Conservation (phyloP, 2,329 filamentous ascomycete species). For the Colletotrichum musae region DNA sequence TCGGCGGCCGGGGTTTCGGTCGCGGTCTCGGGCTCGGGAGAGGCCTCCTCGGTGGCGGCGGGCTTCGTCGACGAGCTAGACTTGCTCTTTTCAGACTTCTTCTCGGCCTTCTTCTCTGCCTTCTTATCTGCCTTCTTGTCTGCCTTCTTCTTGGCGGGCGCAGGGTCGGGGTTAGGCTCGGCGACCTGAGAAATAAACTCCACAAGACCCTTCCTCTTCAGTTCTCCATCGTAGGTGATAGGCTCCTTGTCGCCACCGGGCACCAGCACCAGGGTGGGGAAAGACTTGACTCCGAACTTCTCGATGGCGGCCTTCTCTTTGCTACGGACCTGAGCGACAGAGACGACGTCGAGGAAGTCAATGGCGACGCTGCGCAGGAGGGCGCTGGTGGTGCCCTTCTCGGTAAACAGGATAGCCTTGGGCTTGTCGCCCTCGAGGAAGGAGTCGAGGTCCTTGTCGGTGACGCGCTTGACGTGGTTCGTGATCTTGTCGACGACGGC, state of each 20-base stretch:
- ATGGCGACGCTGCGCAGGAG: constrained; percentile 88
- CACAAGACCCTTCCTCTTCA: constrained; percentile 87
- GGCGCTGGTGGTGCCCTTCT: constrained; percentile 90
- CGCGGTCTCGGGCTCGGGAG: constrained; percentile 54
- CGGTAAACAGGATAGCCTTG: constrained; percentile 93
- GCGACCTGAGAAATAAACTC: constrained; percentile 86
- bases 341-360: constrained; percentile 87
- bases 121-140: constrained; percentile 56
- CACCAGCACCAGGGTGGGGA: constrained; percentile 85
- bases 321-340: constrained; percentile 85
- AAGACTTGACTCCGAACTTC: constrained; percentile 82
- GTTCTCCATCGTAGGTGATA: constrained; percentile 83
- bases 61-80: constrained; percentile 28
- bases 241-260: constrained; percentile 78
- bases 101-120: constrained; percentile 48
- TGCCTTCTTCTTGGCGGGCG: constrained; percentile 60
- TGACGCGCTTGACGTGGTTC: constrained; percentile 88
- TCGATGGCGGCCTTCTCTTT: constrained; percentile 82
- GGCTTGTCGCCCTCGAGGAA: constrained; percentile 81
- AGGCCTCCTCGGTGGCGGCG: constrained; percentile 42
- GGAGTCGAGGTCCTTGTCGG: constrained; percentile 82
- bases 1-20: constrained; percentile 49
- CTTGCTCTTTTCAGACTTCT: constrained; percentile 37
- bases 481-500: constrained; percentile 89
- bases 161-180: constrained; percentile 83